A percentile compares a stretch with the other conserved stretches of the same genome.
phyloP scores from a whole-genome alignment of 2,329 filamentous ascomycete genomes.

The Aureobasidium sp. region DNA sequence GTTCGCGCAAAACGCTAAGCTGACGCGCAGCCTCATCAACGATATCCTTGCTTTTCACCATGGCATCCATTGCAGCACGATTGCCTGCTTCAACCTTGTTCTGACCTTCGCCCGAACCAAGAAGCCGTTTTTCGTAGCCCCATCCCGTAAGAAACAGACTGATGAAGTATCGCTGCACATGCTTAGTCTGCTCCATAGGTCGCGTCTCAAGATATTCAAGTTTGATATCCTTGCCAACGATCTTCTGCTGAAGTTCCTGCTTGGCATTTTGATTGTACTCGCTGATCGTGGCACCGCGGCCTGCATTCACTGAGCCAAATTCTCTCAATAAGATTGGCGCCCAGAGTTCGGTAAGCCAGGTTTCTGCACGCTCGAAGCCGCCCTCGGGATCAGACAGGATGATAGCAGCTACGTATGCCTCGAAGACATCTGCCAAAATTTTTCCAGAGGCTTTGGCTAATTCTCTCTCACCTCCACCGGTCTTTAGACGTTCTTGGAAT shows the following conservation, averaged over 20 bases:
- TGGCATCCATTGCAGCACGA: slow-evolving; percentile 56
- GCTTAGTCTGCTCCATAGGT: slow-evolving; percentile 36
- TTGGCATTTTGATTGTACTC: slow-evolving; percentile 16
- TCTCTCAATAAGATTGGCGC: slow-evolving; percentile 48
- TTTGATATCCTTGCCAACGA: slow-evolving; percentile 6
- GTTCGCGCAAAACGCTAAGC: not conserved
- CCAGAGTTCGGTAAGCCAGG: slow-evolving; percentile 75
- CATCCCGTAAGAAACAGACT: slow-evolving; percentile 61
- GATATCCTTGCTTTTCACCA: slow-evolving; percentile 40
- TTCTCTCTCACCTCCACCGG: slow-evolving; percentile 34
- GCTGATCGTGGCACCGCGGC: not conserved
- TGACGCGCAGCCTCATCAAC: slow-evolving; percentile 22
- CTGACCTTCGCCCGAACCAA: slow-evolving; percentile 58
- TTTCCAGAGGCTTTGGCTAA: slow-evolving; percentile 58
- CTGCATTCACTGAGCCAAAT: slow-evolving; percentile 1
- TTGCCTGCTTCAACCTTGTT: slow-evolving; percentile 64
- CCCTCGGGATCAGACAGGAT: slow-evolving; percentile 59
- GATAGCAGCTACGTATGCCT: slow-evolving; percentile 78
- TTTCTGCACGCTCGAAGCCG: slow-evolving; percentile 55
- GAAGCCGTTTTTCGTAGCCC: slow-evolving; percentile 55
- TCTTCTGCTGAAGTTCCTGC: slow-evolving; percentile 16
- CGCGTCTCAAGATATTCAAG: slow-evolving; percentile 11
- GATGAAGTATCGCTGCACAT: slow-evolving; percentile 49
- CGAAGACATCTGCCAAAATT: slow-evolving; percentile 78
- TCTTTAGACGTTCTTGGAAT: slow-evolving; percentile 56